phyloP scores from a whole-genome alignment of 495 filamentous ascomycete genomes.

The Corynascus novoguineensis region DNA sequence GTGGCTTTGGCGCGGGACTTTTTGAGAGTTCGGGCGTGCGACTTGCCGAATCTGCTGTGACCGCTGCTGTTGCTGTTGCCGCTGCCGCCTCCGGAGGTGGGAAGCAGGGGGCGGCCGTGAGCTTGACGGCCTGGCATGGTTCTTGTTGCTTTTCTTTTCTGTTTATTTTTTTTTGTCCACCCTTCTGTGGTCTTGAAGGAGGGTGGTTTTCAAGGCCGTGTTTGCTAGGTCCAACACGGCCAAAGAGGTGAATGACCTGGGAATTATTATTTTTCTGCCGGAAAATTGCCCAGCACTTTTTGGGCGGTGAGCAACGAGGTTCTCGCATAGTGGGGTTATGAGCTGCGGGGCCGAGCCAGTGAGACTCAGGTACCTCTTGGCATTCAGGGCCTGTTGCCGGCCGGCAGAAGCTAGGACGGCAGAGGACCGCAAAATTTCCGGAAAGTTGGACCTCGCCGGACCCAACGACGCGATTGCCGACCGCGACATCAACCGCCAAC shows the following conservation, averaged over 20 bases:
- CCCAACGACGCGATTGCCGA: too few species aligned
- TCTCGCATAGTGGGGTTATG: slow-evolving; percentile 3
- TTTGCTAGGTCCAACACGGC: neutral
- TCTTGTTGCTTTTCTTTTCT: neutral
- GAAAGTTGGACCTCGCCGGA: neutral
- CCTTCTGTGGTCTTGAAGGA: neutral
- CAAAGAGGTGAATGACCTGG: neutral
- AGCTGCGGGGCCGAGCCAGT: slow-evolving; percentile 2
- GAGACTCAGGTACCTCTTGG: neutral
- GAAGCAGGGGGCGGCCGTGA: slow-evolving; percentile 47
- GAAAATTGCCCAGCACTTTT: slow-evolving; percentile 15
- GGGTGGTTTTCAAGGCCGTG: neutral
- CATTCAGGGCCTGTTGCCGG: neutral
- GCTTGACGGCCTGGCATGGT: slow-evolving; percentile 66
- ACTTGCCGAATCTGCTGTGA: slow-evolving; percentile 12
- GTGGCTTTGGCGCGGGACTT: slow-evolving; percentile 41
- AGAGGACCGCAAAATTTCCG: slow-evolving; percentile 14
- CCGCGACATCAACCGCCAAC: neutral
- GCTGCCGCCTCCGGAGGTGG: slow-evolving; percentile 25
- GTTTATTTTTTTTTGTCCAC: neutral
- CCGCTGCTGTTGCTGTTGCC: slow-evolving; percentile 41
- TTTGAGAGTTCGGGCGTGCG: slow-evolving; percentile 20
- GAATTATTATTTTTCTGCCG: slow-evolving; percentile 31
- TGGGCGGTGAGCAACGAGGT: slow-evolving; percentile 26
- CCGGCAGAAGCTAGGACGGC: neutral